Evolutionary conservation across 768 basidiomycete genomes (phyloP), one percentile per base, ranked within the genome.

Genomic region (Rhizopogon vulgaris): DNA sequence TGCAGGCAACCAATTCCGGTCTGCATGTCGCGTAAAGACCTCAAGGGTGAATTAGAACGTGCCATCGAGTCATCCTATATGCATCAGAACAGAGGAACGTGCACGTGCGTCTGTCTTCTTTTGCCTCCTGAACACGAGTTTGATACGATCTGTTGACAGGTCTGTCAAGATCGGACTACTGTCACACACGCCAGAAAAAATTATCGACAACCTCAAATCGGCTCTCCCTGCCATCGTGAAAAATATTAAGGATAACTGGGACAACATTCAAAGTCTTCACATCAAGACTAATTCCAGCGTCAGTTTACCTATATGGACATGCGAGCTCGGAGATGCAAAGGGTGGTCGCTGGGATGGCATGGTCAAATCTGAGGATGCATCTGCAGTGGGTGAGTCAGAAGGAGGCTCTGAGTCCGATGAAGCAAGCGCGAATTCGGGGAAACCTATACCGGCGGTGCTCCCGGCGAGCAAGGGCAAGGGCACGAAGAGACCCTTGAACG

Each of bases 11-110:
- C 96, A 1, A 90, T 97, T 30, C 93, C 96, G 1, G 95, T 98
- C n/a, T 85, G 82, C 57, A 67, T 99, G 48, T 84, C 79, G 10
- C 82, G 86, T 22, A 94, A 93, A 63, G 89, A 95, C 68, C 78
- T 99, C 53, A 98, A 97, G 67, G 79, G 76, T 42, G 94, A 97
- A 62, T 79, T 99, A 9, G 94, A 95, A 67, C 84, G 86, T 41
- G 95, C 95, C 15, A 84, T 99, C 57, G 85, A 85, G 4, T 93
- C 94, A 10, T 94, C 95, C 2, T 96, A 96, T 69, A 90, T 96
- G 85, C 89, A 94, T 67, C 90, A 94, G 70, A 92, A 94, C 51
- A 83, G 82, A 57, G 96, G 96, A 11, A 96, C 93, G 6, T 91
- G 88, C 80, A 83, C 85, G 90, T 94, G 73, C 48, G 92, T 80